Percentiles rank a stretch among this genome's conserved stretches.
Evolutionary conservation across 257 asterid genomes (phyloP).

Genomic region (Gynochthodes officinalis): DNA sequence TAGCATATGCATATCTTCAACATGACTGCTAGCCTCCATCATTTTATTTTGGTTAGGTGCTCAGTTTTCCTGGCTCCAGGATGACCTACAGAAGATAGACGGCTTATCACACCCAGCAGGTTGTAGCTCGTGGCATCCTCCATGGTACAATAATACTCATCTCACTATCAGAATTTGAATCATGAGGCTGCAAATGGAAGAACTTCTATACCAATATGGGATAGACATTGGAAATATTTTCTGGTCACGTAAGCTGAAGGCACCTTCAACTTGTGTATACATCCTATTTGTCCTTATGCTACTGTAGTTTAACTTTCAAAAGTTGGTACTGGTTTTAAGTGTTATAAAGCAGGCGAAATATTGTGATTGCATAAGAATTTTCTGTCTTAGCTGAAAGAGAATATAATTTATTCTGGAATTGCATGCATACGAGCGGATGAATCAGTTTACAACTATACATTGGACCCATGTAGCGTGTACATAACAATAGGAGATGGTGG

Average conservation of each 20-base stretch:
- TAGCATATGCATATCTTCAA: neutral
- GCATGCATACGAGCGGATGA: slow-evolving; percentile 83
- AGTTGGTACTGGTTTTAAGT: neutral
- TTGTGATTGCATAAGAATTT: neutral
- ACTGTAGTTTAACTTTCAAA: neutral
- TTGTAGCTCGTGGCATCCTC: slow-evolving; percentile 86
- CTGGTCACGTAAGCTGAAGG: slow-evolving; percentile 68
- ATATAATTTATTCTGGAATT: slow-evolving; percentile 23
- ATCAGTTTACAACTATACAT: slow-evolving; percentile 69
- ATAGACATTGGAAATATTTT: slow-evolving; percentile 66
- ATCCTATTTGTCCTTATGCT: neutral
- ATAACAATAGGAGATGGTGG: slow-evolving; percentile 93
- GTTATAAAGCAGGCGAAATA: neutral
- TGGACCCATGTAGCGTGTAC: slow-evolving; percentile 74
- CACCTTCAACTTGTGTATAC: neutral
- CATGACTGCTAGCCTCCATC: neutral
- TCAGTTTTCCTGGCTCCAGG: slow-evolving; percentile 74
- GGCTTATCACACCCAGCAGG: slow-evolving; percentile 69
- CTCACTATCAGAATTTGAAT: slow-evolving; percentile 85
- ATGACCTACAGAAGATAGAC: slow-evolving; percentile 53
- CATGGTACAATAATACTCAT: slow-evolving; percentile 87
- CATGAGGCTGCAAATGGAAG: slow-evolving; percentile 88
- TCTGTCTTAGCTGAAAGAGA: neutral
- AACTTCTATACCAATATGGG: slow-evolving; percentile 46
- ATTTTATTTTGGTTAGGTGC: slow-evolving; percentile 40